Base-by-base conservation (phyloP, 768 basidiomycete genomes). In the Podaxis carcinomalis region DNA sequence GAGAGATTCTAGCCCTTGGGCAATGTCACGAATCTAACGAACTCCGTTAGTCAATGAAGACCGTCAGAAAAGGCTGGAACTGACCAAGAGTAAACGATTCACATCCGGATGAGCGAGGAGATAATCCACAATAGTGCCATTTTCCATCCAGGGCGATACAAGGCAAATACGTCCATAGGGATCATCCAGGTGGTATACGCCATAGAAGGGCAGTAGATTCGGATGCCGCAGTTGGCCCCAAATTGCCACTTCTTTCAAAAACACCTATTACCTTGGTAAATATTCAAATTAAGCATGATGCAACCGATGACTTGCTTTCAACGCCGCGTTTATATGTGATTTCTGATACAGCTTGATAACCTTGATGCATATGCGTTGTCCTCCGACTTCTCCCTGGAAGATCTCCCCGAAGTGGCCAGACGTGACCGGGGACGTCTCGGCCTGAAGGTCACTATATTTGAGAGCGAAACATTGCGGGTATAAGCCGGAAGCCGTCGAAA, bases 391-490 rank as follows among this genome's bases (percentile, higher is more conserved):
- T 5, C 69, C 70, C 55, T 56, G 68, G 62, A 70, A 70, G 19
- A 74, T 68, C 10, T 74, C 72, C 3, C 69, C 67, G 55, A 70
- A 74, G 23, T 66, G 56, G 2, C 73, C 73, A 27, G 61, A 56
- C 1, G 70, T 61, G 1, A 66, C 55, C 1, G 68, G 63, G 5
- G 53, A 46, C 4, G 65, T 63, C 0, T 63, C 57, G 13, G 64
- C 60, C 1, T 59, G 61, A 14, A 35, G 54, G 16, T 67, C 59
- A 5, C 55, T 65, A 14, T 36, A 44, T 6, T 21, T 56, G 13
- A 68, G 62, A 2, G 63, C 44, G 39, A 74, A 67, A 35, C 68
- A 69, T 11, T 66, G 59, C 2, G 75, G 75, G 51, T 71, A 69
- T 2, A 69, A 64, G 7, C 66, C 67, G 3, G 73, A 68, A 56